Conservation (phyloP, 2,329 filamentous ascomycete species). For the Colletotrichum nymphaeae region DNA sequence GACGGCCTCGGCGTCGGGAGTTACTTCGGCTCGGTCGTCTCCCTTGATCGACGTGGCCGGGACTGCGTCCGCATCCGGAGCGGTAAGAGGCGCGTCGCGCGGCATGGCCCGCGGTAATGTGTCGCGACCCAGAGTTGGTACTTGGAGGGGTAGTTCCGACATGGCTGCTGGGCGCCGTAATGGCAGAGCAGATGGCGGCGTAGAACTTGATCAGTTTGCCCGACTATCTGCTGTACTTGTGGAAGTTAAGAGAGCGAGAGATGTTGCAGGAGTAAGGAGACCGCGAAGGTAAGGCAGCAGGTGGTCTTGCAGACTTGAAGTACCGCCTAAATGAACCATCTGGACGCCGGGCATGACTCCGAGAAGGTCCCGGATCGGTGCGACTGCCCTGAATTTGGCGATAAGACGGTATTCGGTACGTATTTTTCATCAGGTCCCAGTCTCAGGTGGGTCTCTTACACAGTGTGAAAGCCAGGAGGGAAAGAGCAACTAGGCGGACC, state of each 20-base stretch:
- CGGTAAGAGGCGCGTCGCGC: slow-evolving; percentile 25
- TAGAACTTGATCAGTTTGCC: background rate
- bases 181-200: background rate
- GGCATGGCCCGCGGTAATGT: background rate
- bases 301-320: background rate
- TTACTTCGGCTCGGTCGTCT: background rate
- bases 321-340: background rate
- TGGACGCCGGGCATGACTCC: background rate
- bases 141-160: slow-evolving; percentile 7
- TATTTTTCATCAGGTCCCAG: background rate
- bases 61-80: slow-evolving; percentile 29
- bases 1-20: background rate
- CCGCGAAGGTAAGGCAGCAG: background rate
- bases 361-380: slow-evolving; percentile 21
- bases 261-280: background rate
- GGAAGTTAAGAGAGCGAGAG: background rate
- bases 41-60: slow-evolving; percentile 14
- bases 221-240: background rate
- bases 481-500: too few relatives aligned
- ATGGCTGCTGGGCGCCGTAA: slow-evolving; percentile 17
- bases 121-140: slow-evolving; percentile 18
- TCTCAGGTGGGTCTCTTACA: background rate
- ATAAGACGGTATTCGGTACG: slow-evolving; percentile 12
- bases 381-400: slow-evolving; percentile 21
- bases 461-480: background rate